phyloP scores from a whole-genome alignment of 345 rosid genomes.

The Ceriops decandra region DNA sequence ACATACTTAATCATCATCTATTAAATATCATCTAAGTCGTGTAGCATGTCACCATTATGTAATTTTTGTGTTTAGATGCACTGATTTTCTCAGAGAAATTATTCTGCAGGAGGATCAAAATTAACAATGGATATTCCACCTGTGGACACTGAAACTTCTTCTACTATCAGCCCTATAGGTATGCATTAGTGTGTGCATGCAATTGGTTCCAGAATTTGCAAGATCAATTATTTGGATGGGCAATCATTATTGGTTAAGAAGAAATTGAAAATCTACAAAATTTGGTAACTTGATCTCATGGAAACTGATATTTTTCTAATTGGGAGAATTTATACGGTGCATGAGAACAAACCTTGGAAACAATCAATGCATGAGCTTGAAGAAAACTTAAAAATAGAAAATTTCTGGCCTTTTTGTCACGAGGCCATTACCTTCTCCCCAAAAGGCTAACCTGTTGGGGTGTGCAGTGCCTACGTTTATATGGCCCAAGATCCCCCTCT shows the following conservation, averaged over 20 bases:
- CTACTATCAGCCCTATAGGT: slow-evolving; percentile 31
- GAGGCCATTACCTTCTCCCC: too few species aligned
- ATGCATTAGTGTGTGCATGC: neutral
- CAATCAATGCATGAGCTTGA: neutral
- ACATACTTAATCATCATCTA: neutral
- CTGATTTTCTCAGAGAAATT: slow-evolving; percentile 13
- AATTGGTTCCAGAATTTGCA: slow-evolving; percentile 3
- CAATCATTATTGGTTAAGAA: neutral
- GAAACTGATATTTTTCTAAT: neutral
- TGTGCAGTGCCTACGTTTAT: too few species aligned
- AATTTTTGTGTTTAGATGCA: neutral
- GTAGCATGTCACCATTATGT: neutral
- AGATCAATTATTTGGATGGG: neutral
- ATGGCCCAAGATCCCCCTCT: too few species aligned
- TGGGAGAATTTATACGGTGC: neutral
- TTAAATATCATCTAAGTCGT: neutral
- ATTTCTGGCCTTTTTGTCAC: neutral
- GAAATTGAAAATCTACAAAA: neutral
- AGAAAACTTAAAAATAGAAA: neutral
- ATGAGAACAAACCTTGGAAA: neutral
- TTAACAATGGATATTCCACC: slow-evolving; percentile 14
- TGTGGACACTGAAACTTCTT: slow-evolving; percentile 22
- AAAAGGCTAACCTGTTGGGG: too few species aligned
- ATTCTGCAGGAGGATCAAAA: slow-evolving; percentile 42
- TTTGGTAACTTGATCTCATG: slow-evolving; percentile 1